Conservation (phyloP, 306 rosid species). For the Notholithocarpus densiflorus region DNA sequence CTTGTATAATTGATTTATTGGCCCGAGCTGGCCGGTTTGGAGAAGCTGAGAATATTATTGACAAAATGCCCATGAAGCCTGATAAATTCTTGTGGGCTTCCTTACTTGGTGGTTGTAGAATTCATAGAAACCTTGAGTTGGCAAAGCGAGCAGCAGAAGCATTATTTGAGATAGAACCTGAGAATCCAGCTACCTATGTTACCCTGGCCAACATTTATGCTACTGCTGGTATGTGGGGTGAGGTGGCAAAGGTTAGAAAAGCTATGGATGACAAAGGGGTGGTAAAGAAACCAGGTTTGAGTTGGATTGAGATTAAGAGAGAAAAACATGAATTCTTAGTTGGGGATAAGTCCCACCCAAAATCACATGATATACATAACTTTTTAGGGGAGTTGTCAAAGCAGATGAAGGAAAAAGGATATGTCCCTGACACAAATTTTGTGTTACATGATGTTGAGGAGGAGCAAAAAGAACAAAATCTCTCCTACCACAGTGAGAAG, state of each 20-base stretch:
- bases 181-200: constrained; percentile 4
- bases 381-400: background rate
- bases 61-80: background rate
- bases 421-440: background rate
- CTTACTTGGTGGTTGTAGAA: background rate
- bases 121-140: background rate
- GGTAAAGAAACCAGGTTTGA: background rate
- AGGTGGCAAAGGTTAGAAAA: background rate
- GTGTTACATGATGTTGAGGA: constrained; percentile 6
- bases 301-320: constrained; percentile 2
- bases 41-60: background rate
- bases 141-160: background rate
- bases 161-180: constrained; percentile 1
- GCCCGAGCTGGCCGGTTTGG: constrained; percentile 4
- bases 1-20: background rate
- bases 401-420: constrained; percentile 1
- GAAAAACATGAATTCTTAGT: background rate
- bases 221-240: background rate
- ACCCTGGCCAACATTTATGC: background rate
- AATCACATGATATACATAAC: background rate
- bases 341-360: background rate
- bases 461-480: constrained; percentile 26
- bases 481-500: constrained; percentile 30
- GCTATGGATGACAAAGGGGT: background rate
- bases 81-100: background rate